These are phyloP conservation scores for Ascocoryne sarcoides DNA, from an alignment of 2,329 filamentous ascomycete genomes.

Conservation along the genomic window DNA sequence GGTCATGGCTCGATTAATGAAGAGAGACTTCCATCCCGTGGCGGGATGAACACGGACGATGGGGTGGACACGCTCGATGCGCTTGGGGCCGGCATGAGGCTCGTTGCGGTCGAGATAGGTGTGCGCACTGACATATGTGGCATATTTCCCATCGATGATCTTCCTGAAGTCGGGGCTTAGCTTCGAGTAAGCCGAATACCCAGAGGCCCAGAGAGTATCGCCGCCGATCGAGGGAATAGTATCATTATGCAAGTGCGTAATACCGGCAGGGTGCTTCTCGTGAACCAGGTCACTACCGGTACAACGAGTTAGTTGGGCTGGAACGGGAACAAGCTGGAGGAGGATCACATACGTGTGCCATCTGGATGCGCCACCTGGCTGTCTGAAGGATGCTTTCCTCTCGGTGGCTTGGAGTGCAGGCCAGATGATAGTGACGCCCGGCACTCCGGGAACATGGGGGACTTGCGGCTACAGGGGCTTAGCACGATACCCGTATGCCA, in stretches of 20 bases:
- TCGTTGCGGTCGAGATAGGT: conserved; percentile 56
- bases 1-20: conserved; percentile 64
- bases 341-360: conserved; percentile 48
- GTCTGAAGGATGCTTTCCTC: conserved; percentile 50
- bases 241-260: conserved; percentile 63
- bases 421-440: conserved; percentile 61
- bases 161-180: conserved; percentile 60
- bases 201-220: conserved; percentile 65
- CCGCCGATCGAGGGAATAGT: conserved; percentile 50
- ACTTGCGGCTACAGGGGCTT: conserved; percentile 61
- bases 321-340: not conserved
- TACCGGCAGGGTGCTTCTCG: conserved; percentile 60
- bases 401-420: conserved; percentile 59
- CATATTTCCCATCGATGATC: conserved; percentile 58
- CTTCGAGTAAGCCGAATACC: conserved; percentile 66
- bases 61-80: conserved; percentile 59
- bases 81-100: conserved; percentile 52
- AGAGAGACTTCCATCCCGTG: conserved; percentile 66
- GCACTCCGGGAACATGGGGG: conserved; percentile 58
- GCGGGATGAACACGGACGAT: conserved; percentile 63
- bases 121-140: conserved; percentile 58
- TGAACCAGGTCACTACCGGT: conserved; percentile 53
- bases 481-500: conserved; percentile 6
- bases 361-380: conserved; percentile 56
- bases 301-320: not conserved